Evolutionary conservation across 2,329 filamentous ascomycete species (phyloP).

Genomic region (Alternaria gaisen): DNA sequence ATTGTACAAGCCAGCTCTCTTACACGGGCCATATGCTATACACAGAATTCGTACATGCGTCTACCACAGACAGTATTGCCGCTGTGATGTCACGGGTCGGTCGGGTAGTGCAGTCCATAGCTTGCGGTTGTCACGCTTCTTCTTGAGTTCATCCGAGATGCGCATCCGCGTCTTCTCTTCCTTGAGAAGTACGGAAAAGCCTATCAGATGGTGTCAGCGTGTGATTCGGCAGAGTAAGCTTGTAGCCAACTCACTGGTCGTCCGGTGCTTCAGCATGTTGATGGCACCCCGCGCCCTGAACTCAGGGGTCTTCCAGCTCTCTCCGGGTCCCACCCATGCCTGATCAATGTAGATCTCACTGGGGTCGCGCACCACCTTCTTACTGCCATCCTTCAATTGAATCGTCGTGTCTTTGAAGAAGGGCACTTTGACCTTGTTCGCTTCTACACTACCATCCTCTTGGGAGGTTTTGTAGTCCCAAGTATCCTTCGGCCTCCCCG

Average conservation of each 20-base stretch:
- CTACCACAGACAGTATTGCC: slow-evolving; percentile 93
- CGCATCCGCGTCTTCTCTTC: slow-evolving; percentile 91
- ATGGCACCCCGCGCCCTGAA: slow-evolving; percentile 79
- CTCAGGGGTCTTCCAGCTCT: slow-evolving; percentile 61
- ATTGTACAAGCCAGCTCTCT: slow-evolving; percentile 24
- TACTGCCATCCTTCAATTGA: slow-evolving; percentile 76
- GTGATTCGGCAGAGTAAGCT: slow-evolving; percentile 32
- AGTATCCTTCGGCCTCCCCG: slow-evolving; percentile 16
- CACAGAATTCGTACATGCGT: slow-evolving; percentile 6
- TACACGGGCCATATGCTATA: slow-evolving; percentile 9
- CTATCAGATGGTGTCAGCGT: slow-evolving; percentile 53
- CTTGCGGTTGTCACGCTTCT: slow-evolving; percentile 76
- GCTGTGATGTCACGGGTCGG: slow-evolving; percentile 81
- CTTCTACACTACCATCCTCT: slow-evolving; percentile 8
- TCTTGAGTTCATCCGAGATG: slow-evolving; percentile 77
- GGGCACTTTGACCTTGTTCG: slow-evolving; percentile 19
- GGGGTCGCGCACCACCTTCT: slow-evolving; percentile 74
- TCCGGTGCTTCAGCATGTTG: slow-evolving; percentile 73
- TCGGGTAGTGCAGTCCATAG: slow-evolving; percentile 91
- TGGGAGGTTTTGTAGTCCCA: slow-evolving; percentile 24
- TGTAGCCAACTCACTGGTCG: slow-evolving; percentile 70
- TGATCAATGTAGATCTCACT: slow-evolving; percentile 90
- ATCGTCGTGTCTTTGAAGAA: slow-evolving; percentile 64
- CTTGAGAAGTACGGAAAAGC: slow-evolving; percentile 83
- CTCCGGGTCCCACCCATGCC: slow-evolving; percentile 87